These are phyloP conservation scores for Xylariaceae sp. DNA, from an alignment of 2,329 filamentous ascomycete species.

Conservation along the genomic window DNA sequence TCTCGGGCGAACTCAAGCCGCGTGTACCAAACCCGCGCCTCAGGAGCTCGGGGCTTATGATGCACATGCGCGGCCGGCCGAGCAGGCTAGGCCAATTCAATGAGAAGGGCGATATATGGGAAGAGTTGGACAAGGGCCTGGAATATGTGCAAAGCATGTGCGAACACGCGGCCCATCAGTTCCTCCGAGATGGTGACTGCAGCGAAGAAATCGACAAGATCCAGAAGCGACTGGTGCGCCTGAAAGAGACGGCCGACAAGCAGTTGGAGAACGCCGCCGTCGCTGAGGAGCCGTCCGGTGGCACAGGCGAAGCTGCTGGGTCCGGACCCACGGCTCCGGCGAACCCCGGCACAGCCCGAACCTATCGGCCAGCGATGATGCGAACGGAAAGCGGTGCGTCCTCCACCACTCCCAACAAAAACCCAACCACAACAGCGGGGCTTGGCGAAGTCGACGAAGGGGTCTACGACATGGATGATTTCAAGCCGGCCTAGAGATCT, in stretches of 20 bases:
- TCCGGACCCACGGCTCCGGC: neutral
- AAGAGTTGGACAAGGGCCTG: constrained; percentile 68
- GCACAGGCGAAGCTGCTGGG: neutral
- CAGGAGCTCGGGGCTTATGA: constrained; percentile 25
- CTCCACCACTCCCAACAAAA: constrained; percentile 14
- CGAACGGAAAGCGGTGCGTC: constrained; percentile 34
- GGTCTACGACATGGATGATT: constrained; percentile 22
- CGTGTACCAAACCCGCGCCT: constrained; percentile 31
- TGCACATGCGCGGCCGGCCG: constrained; percentile 19
- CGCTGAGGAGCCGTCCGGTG: constrained; percentile 38
- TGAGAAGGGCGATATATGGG: constrained; percentile 48
- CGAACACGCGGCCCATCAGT: constrained; percentile 81
- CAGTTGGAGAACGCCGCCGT: constrained; percentile 50
- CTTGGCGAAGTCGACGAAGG: constrained; percentile 26
- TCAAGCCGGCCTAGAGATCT: constrained; percentile 17
- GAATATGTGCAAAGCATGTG: constrained; percentile 76
- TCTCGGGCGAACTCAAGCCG: constrained; percentile 22
- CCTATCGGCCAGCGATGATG: constrained; percentile 46
- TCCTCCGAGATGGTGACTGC: constrained; percentile 82
- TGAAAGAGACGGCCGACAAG: constrained; percentile 51
- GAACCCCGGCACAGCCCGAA: constrained; percentile 34
- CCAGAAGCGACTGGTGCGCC: constrained; percentile 54
- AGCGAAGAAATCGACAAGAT: constrained; percentile 66
- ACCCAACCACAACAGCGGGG: constrained; percentile 14
- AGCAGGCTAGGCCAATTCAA: constrained; percentile 19